Evolutionary conservation across 2,329 filamentous ascomycete species (phyloP), one percentile per base, ranked within the genome.

Genomic region (Ambrosiella cleistominuta): DNA sequence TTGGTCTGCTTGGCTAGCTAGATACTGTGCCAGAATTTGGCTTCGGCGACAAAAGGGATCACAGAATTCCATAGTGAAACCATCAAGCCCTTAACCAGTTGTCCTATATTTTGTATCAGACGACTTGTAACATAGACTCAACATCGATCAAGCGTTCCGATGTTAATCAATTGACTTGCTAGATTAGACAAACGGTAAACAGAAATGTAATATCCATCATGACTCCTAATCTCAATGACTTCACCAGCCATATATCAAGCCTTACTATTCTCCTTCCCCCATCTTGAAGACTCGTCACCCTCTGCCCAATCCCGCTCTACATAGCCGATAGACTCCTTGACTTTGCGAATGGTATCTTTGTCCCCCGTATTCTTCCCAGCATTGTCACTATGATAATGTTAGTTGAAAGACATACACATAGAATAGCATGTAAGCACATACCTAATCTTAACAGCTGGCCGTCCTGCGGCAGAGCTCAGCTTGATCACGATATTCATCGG

Each of bases 401-500:
- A 62, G 61, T 38, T n/a, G 37, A 7, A 36, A 37, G 12, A 39
- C n/a, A 11, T 15, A 15, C 27, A 37, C 35, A 13, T 8, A 9
- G 38, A n/a, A 7, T 3, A 19, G 7, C 27, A 27, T 54, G 9
- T 49, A 49, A 49, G 1, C 12, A 61, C 68, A 64, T 54, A 72
- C 72, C 71, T 96, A 64, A 98, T 87, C 75, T 98, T 98, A 66
- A 98, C 82, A 1, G 93, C 90, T 0, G 85, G 80, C 52, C 83
- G 80, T 5, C 90, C 90, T 12, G 75, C 80, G 0, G 89, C 93
- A 8, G 87, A 89, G 62, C 87, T 88, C 61, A 98, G 78, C 72
- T 98, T 98, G 72, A 98, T 96, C 64, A 98, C 93, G 65, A 98
- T 98, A 66, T 98, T 98, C 57, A 98, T 73, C 0, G 93, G 93